Conservation (phyloP, 2,329 filamentous ascomycete genomes). For the Fusarium drepaniforme region DNA sequence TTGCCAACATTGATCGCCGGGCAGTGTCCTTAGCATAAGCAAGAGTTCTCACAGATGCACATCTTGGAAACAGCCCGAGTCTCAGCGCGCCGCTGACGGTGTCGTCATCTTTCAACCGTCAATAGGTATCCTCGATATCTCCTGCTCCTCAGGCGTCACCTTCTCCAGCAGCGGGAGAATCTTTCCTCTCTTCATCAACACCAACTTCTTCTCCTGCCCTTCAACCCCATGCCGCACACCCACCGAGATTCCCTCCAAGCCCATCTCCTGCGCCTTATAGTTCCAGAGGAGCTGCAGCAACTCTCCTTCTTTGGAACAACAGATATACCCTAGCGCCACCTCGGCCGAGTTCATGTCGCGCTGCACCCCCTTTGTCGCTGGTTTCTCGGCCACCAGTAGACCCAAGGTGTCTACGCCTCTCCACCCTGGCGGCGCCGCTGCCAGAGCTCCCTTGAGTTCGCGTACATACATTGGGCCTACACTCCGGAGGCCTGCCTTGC, state of each 20-base stretch:
- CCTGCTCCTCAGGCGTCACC: not conserved
- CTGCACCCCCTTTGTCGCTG: slow-evolving; percentile 83
- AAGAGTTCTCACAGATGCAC: not conserved
- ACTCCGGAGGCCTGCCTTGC: slow-evolving; percentile 71
- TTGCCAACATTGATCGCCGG: not conserved
- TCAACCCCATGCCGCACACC: slow-evolving; percentile 55
- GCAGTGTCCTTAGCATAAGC: not conserved
- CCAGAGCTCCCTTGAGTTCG: slow-evolving; percentile 85
- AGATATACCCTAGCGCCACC: slow-evolving; percentile 78
- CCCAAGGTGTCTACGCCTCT: slow-evolving; percentile 74
- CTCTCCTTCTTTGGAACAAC: slow-evolving; percentile 68
- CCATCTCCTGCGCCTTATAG: slow-evolving; percentile 68
- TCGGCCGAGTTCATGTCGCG: slow-evolving; percentile 74
- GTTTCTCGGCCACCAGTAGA: slow-evolving; percentile 75
- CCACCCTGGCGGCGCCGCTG: slow-evolving; percentile 80
- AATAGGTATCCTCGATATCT: slow-evolving; percentile 1
- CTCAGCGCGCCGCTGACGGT: not conserved
- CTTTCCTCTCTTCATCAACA: slow-evolving; percentile 65
- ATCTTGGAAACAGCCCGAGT: not conserved
- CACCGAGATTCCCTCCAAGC: slow-evolving; percentile 71
- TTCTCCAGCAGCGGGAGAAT: slow-evolving; percentile 45
- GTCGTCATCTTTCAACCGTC: slow-evolving; percentile 1
- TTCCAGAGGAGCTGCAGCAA: slow-evolving; percentile 83
- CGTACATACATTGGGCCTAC: slow-evolving; percentile 72
- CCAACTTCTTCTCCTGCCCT: slow-evolving; percentile 54